phyloP scores from a whole-genome alignment of 768 basidiomycete species.

The Holtermanniella nyarrowii region DNA sequence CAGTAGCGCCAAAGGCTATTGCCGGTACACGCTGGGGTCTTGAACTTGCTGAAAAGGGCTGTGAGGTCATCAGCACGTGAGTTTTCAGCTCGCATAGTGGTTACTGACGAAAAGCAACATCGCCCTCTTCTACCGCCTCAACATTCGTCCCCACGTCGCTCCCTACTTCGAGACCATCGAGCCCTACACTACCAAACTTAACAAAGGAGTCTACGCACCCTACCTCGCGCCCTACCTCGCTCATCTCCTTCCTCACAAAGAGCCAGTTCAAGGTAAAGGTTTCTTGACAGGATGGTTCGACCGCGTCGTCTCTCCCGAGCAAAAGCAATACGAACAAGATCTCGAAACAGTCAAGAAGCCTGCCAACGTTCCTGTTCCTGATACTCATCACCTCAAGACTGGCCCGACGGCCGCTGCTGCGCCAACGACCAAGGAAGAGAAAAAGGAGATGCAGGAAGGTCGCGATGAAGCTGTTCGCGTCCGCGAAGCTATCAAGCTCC shows the following conservation, averaged over 20 bases:
- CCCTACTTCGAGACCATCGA: constrained; percentile 5
- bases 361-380: constrained; percentile 12
- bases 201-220: constrained; percentile 23
- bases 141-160: constrained; percentile 24
- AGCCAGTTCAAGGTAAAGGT: background rate
- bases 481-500: constrained; percentile 11
- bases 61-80: constrained; percentile 13
- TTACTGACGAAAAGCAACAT: constrained; percentile 12
- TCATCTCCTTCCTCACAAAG: constrained; percentile 13
- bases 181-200: constrained; percentile 18
- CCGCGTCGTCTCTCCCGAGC: background rate
- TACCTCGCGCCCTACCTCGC: constrained; percentile 22
- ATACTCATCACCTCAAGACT: constrained; percentile 3
- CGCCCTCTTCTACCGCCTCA: constrained; percentile 13
- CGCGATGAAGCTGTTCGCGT: constrained; percentile 11
- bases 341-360: constrained; percentile 15
- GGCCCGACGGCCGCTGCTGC: background rate
- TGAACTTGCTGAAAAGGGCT: constrained; percentile 10
- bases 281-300: constrained; percentile 11
- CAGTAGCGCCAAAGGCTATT: constrained; percentile 18
- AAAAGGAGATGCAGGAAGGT: constrained; percentile 8
- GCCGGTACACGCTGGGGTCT: constrained; percentile 7
- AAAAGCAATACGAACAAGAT: constrained; percentile 18
- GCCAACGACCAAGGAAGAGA: background rate
- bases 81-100: constrained; percentile 1